Evolutionary conservation across 106 monocot genomes (phyloP), one percentile per base, ranked within the genome.

Genomic region (Hemerocallis citrina): DNA sequence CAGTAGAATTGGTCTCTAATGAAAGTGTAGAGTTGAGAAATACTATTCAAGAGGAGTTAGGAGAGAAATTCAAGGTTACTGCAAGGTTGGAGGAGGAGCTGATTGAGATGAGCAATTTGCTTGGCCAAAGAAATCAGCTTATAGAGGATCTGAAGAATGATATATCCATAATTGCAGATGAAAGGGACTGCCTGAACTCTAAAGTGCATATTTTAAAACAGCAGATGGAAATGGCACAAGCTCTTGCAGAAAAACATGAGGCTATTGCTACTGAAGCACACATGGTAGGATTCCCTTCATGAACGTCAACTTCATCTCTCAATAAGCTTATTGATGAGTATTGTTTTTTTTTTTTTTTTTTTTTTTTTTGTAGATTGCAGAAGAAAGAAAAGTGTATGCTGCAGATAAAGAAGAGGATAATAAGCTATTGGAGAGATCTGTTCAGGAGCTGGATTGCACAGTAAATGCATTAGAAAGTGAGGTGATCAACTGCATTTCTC

Each of bases 361-460:
- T 55, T 55, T 56, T 22, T 12, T 1, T 68, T 39, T 74, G 22
- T 39, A 96, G 91, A 82, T 96, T 35, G 83, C 84, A 14, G 77
- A 90, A 55, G 79, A 65, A 67, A 77, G 65, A 44, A 86, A 77
- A 46, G 45, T 30, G 0, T 79, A 77, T 79, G 86, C 83, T 56
- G 74, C 81, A 68, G 87, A 79, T 32, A 91, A 85, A 75, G 96
- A 96, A 64, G 79, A 96, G 41, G 96, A 96, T 56, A 74, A 82
- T 36, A 91, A 72, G 74, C 68, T 96, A 57, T 70, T 96, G 54
- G 96, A 96, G 68, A 87, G 69, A 33, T 91, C 96, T 38, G 72
- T 96, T 45, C 74, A 91, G 64, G 96, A 96, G 72, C 87, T 96
- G 59, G 96, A 96, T 67, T 73, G 62, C 52, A 96, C 91, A 35